Evolutionary conservation across 805 yeast genomes (phyloP), one percentile per base, ranked within the genome.

Genomic region (Wickerhamomyces ciferrii): DNA sequence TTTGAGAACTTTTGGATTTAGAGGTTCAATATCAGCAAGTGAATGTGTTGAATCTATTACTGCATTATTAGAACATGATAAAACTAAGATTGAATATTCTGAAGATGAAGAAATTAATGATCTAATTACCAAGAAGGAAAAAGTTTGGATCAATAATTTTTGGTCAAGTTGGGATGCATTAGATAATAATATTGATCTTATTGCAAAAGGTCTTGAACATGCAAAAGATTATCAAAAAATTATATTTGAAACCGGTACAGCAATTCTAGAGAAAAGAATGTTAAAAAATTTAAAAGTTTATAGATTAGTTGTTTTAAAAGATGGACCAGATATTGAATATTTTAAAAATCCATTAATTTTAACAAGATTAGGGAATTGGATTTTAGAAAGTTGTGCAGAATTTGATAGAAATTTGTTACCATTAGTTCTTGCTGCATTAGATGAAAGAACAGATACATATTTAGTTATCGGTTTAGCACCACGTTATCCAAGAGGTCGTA

Each of bases 401-500:
- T 91, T 86, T 51, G 70, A 72, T 25, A 71, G 71, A 46, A 75
- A 76, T 20, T 67, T 86, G 38, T 67, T 86, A 44, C 98, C 99
- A 2, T 68, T 92, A 54, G 94, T 92, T 2, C 74, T 94, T 29
- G 97, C 97, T 0, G 77, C 94, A 38, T 73, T 88, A 46, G 90
- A 91, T 62, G 78, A 75, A 35, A 69, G 72, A 13, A 79, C 87
- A 4, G 86, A 84, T 50, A 86, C 94, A 0, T 92, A 87, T 61
- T 66, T 92, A 41, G 96, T 92, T 0, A 83, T 94, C 34, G 99
- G 98, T 0, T 66, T 91, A 46, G 91, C 96, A 0, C 94, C 97
- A 3, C 78, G 87, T 55, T 84, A 81, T 53, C 88, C 92, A 21
- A 59, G 75, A 56, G 75, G 71, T 50, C 54, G 62, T 14, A 69